Base-by-base conservation (phyloP, 1,139 yeast genomes). In the Suhomyces wounanorum region DNA sequence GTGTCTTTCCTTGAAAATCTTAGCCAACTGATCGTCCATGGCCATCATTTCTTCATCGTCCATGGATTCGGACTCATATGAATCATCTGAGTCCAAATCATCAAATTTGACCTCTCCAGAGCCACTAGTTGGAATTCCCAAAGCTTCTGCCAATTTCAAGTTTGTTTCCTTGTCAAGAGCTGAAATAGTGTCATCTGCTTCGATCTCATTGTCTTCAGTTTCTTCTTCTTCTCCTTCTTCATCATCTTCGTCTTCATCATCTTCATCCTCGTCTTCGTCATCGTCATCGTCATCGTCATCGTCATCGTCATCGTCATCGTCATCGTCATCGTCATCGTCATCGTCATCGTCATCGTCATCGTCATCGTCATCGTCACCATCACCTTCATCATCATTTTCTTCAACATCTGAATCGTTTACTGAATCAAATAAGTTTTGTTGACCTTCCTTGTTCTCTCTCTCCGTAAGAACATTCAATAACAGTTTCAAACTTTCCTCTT, bases 41-140 rank as follows among this genome's bases (percentile, higher is more conserved):
- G 94, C 96, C 85, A 92, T 84, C 99, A 94, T 94, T 66, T 91
- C 92, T 59, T 92, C 98, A 66, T 94, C 99, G 59, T 94, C 95
- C 96, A 90, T 88, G 2, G 91, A 83, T 55, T 89, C 96, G 11
- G 87, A 89, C 51, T 83, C 88, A 47, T 80, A 80, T 13, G 78
- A 79, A 14, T 66, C 69, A 23, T 68, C 73, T 1, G 45, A 43
- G 3, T 43, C 45, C 47, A 67, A 54, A 17, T 75, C 80, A 7
- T 70, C 77, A 47, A 69, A 73, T 50, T 77, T 77, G 14, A 75
- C 78, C 57, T 78, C 80, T 4, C 81, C 81, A 0, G 74, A 64
- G 7, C 68, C 66, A 26, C 67, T 72, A 1, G 82, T 77, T 9
- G 89, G 87, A 40, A 89, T 77, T 7, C 91, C 89, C 45, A 90